phyloP scores from a whole-genome alignment of 306 rosid species.

The Inga oerstediana region DNA sequence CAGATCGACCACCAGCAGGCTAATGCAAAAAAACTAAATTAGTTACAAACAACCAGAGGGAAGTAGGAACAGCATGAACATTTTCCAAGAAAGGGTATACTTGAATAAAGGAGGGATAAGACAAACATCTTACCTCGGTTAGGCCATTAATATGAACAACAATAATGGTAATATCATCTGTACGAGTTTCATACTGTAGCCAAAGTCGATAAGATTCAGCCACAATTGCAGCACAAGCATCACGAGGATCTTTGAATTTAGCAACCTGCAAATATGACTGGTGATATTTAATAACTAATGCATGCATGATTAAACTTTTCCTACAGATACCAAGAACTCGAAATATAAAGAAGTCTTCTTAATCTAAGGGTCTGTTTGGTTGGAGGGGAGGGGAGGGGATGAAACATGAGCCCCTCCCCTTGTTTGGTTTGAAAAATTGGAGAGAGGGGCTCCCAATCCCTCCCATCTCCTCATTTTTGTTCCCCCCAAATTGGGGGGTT shows the following conservation, averaged over 20 bases:
- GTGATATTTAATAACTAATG: not conserved
- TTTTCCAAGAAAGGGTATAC: constrained; percentile 20
- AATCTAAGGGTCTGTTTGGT: no score
- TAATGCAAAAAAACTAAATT: constrained; percentile 40
- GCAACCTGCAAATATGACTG: constrained; percentile 63
- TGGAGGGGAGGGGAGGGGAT: no score
- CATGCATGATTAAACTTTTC: not conserved
- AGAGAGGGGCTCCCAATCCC: no score
- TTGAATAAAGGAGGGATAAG: constrained; percentile 22
- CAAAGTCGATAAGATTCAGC: constrained; percentile 97
- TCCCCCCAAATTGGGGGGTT: no score
- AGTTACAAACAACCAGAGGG: constrained; percentile 24
- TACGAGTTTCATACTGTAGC: constrained; percentile 98
- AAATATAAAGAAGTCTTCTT: not conserved
- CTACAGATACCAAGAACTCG: not conserved
- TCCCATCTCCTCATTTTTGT: no score
- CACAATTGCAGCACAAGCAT: constrained; percentile 99
- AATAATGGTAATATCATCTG: constrained; percentile 96
- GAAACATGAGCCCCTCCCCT: no score
- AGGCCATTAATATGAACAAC: constrained; percentile 91
- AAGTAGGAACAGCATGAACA: not conserved
- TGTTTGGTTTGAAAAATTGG: no score
- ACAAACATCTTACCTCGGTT: constrained; percentile 60
- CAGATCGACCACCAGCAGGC: constrained; percentile 64
- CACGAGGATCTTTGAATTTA: constrained; percentile 91